Base-by-base conservation (phyloP, 768 basidiomycete genomes). In the Pulveroboletus sp. region DNA sequence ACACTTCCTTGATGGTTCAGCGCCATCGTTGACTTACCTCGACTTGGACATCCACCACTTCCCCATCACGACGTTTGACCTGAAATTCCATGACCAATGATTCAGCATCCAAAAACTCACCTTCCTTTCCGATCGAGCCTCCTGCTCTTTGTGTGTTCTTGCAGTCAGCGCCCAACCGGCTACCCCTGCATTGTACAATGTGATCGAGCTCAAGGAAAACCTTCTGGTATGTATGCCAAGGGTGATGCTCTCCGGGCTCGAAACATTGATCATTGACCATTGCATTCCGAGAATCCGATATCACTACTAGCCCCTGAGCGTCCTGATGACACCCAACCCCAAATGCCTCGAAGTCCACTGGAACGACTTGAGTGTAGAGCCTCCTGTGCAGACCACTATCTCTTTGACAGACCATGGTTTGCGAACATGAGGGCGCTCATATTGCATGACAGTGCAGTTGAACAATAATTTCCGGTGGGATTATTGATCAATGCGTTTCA, bases 41-140 rank as follows among this genome's bases (percentile, higher is more conserved):
- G 61, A 53, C 16, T 47, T 62, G 6, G 61, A 53, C 6, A 29
- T 60, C 1, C n/a, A 47, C 34, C 59, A 60, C 48, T 49, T 60
- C 19, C 55, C 51, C 2, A 53, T 60, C 16, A 54, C 56, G 38
- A 53, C 51, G 0, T 34, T 45, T 6, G 24, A 30, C 14, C 26
- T 11, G 36, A 32, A 39, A 35, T 32, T 31, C 11, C n/a, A n/a
- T n/a, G 16, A 39, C 22, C 46, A 47, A 51, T 44, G 44, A 9
- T 59, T 59, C 5, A 10, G 49, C 27, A 30, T 32, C 29, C 40
- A 14, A 22, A 49, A 39, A 5, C 50, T 63, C 27, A 43, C 36
- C 16, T 60, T 51, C 47, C 6, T 60, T 61, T 45, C 52, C 58
- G 5, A 42, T 57, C 32, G 55, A 51, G 27, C 54, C 61, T 24